Conservation (phyloP, 257 asterid genomes). For the Plantago major region DNA sequence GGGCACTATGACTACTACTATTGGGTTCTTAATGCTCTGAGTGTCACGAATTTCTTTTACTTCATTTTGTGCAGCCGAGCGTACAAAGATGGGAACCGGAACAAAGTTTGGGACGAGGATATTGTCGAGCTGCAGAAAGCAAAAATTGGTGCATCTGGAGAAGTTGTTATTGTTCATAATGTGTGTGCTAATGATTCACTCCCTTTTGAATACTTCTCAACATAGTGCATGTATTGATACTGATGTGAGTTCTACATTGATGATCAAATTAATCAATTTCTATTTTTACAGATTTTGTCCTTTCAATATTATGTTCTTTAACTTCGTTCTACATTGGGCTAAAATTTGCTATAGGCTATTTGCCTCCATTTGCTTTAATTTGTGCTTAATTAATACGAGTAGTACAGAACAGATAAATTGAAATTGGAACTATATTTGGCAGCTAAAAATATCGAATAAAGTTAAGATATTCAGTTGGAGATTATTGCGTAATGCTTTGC, state of each 20-base stretch:
- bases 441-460: too few species aligned
- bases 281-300: too few species aligned
- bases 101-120: conserved; percentile 32
- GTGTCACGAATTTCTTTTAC: conserved; percentile 41
- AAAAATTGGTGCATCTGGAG: neutral
- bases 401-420: too few species aligned
- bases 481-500: too few species aligned
- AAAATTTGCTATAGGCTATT: too few species aligned
- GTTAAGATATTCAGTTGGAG: too few species aligned
- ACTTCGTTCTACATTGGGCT: too few species aligned
- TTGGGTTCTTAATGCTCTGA: conserved; percentile 43
- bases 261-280: too few species aligned
- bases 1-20: conserved; percentile 75
- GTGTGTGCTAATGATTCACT: conserved; percentile 14
- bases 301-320: too few species aligned
- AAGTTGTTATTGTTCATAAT: conserved; percentile 15
- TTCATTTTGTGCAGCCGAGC: conserved; percentile 31
- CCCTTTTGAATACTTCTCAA: conserved; percentile 20
- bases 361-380: too few species aligned
- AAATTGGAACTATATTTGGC: too few species aligned
- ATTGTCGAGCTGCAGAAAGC: conserved; percentile 13
- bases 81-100: conserved; percentile 27
- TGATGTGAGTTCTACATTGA: neutral
- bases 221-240: neutral
- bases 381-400: too few species aligned